Evolutionary conservation across 805 yeast species (phyloP), one percentile per base, ranked within the genome.

Genomic region (Kuraishia borneana): DNA sequence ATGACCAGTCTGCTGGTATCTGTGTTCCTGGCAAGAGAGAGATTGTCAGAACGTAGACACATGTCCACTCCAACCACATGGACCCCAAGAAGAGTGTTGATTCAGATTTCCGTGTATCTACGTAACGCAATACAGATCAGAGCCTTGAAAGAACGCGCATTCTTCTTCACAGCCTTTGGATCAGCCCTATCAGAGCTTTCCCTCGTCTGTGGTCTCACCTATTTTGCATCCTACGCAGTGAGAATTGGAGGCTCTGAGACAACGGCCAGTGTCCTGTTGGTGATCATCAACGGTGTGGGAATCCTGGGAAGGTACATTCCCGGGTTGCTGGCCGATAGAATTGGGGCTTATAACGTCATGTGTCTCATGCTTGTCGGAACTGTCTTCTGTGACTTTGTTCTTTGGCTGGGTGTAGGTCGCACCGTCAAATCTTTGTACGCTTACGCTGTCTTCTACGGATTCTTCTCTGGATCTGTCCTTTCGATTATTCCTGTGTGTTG

Each of bases 331-430:
- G 64, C 75, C 1, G 76, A 70, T 42, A 45, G 40, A 16, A 47
- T 50, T 34, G 77, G 77, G 1, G 54, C 54, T 26, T 69, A 60
- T 49, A 70, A 68, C 42, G 37, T 56, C 26, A 66, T 70, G 50
- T 13, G 30, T 31, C 34, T 39, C 17, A 32, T 37, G 2, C 57
- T 70, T n/a, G 55, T 48, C 46, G 53, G 72, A 6, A 61, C 70
- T 18, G 39, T 66, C 1, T 9, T 76, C 0, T 50, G 71, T 14
- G 61, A 72, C 3, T 56, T 79, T 32, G 60, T 63, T 6, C 14
- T 56, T 13, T 78, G 87, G 87, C 53, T 77, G 16, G 87, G 88
- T 1, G 68, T 76, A 36, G 82, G 82, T 3, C 40, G 40, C 16
- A 44, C 42, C 32, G 40, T 45, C 25, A 50, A 46, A 2, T 63